Conservation (phyloP, 176 grass and related monocot genomes). For the Paspalum vaginatum region DNA sequence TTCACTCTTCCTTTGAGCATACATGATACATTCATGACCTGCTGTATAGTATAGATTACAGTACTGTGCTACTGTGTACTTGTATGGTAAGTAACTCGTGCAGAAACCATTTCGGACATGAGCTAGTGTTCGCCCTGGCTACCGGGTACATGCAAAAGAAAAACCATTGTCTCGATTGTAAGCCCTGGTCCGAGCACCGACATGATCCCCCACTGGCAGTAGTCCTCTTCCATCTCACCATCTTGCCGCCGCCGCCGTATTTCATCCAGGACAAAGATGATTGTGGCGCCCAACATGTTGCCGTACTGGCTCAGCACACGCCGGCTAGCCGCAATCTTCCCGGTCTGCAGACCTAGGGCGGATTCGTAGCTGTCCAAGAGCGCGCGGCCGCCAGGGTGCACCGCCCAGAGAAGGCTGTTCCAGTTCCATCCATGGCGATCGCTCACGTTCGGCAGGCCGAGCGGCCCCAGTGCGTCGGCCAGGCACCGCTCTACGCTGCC, state of each 20-base stretch:
- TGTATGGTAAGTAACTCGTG: too few species aligned
- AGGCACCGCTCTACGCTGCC: slow-evolving; percentile 51
- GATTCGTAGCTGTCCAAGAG: slow-evolving; percentile 47
- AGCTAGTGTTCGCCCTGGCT: background rate
- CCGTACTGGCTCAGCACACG: slow-evolving; percentile 49
- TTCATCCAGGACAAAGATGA: background rate
- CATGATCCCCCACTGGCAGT: slow-evolving; percentile 48
- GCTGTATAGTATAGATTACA: too few species aligned
- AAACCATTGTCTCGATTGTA: slow-evolving; percentile 48
- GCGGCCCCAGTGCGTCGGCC: slow-evolving; percentile 25
- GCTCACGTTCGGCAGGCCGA: background rate
- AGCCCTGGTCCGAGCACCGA: slow-evolving; percentile 55
- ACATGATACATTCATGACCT: too few species aligned
- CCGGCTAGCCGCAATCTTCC: slow-evolving; percentile 48
- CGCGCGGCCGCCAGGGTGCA: slow-evolving; percentile 39
- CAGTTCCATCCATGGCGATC: background rate
- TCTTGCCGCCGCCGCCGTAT: background rate
- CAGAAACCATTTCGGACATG: too few species aligned
- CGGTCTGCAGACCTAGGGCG: slow-evolving; percentile 38
- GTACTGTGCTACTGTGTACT: too few species aligned
- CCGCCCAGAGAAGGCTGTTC: slow-evolving; percentile 55
- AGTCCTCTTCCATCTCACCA: slow-evolving; percentile 1
- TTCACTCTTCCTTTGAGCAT: too few species aligned
- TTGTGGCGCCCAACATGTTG: slow-evolving; percentile 45
- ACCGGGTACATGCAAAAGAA: background rate